Percentiles rank a stretch among this genome's conserved stretches.
These are phyloP conservation scores for Citrullus amarus DNA, from an alignment of 306 rosid species.

Conservation along the genomic window DNA sequence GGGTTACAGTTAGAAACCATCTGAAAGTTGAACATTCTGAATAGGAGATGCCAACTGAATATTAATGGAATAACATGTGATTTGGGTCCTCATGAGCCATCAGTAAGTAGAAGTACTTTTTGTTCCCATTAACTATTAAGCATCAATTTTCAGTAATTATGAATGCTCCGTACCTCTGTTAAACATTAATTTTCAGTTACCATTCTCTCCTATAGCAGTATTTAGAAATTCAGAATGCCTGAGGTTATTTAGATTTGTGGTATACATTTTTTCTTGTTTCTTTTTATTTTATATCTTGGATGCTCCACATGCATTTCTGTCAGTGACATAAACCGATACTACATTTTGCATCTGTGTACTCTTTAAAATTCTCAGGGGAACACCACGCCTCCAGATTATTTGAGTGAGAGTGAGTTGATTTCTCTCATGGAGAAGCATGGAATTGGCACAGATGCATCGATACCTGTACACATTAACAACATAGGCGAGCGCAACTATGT, in stretches of 20 bases:
- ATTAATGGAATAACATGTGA: not conserved
- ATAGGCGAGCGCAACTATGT: slow-evolving; percentile 94
- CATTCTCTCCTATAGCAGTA: not conserved
- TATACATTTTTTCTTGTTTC: not conserved
- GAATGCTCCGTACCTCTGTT: not conserved
- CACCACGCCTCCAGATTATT: slow-evolving; percentile 79
- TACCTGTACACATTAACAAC: slow-evolving; percentile 91
- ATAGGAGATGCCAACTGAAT: not conserved
- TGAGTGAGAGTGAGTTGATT: slow-evolving; percentile 89
- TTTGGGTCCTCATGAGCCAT: not conserved
- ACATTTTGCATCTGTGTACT: not conserved
- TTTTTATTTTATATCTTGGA: not conserved
- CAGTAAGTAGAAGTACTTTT: not conserved
- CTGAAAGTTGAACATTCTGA: not conserved
- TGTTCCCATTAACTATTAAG: not conserved
- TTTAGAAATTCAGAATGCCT: not conserved
- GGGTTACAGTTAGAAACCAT: not conserved
- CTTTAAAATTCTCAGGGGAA: slow-evolving; percentile 48
- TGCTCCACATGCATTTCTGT: not conserved
- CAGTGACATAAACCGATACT: not conserved
- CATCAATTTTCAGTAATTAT: not conserved
- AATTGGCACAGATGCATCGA: slow-evolving; percentile 95
- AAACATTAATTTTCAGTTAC: not conserved
- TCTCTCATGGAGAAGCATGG: slow-evolving; percentile 96
- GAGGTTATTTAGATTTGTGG: not conserved